Evolutionary conservation across 495 filamentous ascomycete genomes (phyloP), one percentile per base, ranked within the genome.

Genomic region (Podospora bellae-mahoneyi): DNA sequence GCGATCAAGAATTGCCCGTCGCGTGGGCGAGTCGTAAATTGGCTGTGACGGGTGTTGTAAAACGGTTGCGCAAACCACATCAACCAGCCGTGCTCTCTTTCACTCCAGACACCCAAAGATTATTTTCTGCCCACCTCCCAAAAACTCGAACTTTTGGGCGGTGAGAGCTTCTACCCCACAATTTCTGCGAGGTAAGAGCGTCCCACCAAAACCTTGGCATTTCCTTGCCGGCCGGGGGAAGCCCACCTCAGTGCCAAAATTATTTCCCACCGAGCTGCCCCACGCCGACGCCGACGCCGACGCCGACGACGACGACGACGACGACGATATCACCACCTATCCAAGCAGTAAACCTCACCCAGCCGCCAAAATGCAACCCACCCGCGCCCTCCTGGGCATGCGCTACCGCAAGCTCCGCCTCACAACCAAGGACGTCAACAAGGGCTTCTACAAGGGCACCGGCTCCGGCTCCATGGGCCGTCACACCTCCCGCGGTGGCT

Each of bases 401-500:
- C 71, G 68, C 66, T 85, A 79, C 72, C 88, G 91, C 74, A 88
- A 90, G 64, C 81, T 91, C 57, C 81, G 83, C 20, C 84, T 99
- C 65, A 97, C 91, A 4, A 98, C 95, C 69, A 99, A 99, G 81
- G 87, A 91, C 77, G 88, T 92, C 81, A 90, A 90, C 76, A 92
- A 93, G 77, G 95, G 92, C 62, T 99, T 89, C 86, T 98, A 98
- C 87, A 98, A 98, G 83, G 96, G 96, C 75, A 97, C 87, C 68
- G 84, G 94, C 26, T 87, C 91, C 0, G 96, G 96, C 15, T 86
- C 89, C 53, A 92, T 94, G 88, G 95, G 95, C 69, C 77, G 82
- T 39, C 94, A 97, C 79, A 93, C 92, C 20, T 92, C 91, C 76
- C 85, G 89, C 78, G 94, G 94, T 76, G 88, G 88, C 39, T 99